phyloP scores from a whole-genome alignment of 129 eudicot genomes.

The Chrysanthemum makinoi region DNA sequence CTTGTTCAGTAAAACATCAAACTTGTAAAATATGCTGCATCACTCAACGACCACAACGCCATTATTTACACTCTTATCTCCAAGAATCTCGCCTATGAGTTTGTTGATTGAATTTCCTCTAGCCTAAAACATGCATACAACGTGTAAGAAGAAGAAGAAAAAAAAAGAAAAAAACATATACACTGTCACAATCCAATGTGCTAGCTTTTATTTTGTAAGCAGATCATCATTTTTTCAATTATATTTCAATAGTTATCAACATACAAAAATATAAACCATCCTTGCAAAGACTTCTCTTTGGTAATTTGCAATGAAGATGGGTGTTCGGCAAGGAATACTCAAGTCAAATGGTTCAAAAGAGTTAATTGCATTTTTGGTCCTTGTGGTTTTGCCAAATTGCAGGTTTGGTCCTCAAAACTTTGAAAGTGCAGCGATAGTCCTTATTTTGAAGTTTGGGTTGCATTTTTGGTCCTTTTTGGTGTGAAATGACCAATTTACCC shows the following conservation, averaged over 20 bases:
- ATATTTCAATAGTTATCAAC: no score
- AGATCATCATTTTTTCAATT: neutral
- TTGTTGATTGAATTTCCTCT: constrained; percentile 58
- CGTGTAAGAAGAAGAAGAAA: neutral
- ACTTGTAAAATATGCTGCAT: neutral
- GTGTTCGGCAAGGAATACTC: neutral
- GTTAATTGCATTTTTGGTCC: no score
- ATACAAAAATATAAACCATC: neutral
- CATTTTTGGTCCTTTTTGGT: no score
- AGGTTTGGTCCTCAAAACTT: no score
- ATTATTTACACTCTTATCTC: constrained; percentile 22
- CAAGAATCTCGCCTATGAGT: constrained; percentile 40
- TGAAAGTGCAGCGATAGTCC: no score
- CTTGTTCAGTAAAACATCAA: neutral
- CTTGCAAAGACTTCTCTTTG: neutral
- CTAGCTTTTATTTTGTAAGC: neutral
- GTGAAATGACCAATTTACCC: no score
- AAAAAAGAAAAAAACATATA: neutral
- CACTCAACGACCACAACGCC: constrained; percentile 1
- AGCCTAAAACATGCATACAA: constrained; percentile 36
- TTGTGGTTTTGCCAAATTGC: no score
- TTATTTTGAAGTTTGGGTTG: no score
- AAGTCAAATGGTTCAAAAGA: neutral
- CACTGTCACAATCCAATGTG: no score
- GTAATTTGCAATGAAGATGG: no score